phyloP scores from a whole-genome alignment of 176 grass and related monocot genomes.

The Carex scoparia region DNA sequence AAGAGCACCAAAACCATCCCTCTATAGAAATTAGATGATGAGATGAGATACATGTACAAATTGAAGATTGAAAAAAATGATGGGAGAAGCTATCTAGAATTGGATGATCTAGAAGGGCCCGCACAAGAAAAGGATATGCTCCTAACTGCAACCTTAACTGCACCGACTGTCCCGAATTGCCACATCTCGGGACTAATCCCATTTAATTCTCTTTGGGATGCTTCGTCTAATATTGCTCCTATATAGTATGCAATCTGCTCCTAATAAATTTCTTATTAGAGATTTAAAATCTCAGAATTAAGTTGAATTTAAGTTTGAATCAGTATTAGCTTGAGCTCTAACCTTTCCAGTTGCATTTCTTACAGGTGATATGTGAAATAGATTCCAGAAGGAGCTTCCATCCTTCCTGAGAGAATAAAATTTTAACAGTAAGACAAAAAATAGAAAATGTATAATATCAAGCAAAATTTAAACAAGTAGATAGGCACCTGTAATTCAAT shows the following conservation, averaged over 20 bases:
- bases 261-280: constrained; percentile 9
- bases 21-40: background rate
- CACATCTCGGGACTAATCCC: constrained; percentile 59
- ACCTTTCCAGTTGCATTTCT: constrained; percentile 92
- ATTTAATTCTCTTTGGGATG: constrained; percentile 38
- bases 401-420: constrained; percentile 61
- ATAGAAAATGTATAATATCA: constrained; percentile 11
- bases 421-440: background rate
- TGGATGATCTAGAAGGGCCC: constrained; percentile 47
- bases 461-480: constrained; percentile 2
- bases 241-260: constrained; percentile 73
- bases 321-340: background rate
- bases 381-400: constrained; percentile 65
- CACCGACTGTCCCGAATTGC: constrained; percentile 76
- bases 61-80: background rate
- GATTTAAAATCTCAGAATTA: background rate
- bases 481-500: constrained; percentile 66
- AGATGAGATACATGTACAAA: background rate
- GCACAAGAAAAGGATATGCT: constrained; percentile 50
- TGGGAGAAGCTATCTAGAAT: background rate
- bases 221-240: constrained; percentile 65
- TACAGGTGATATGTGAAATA: constrained; percentile 82
- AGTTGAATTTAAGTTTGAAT: background rate
- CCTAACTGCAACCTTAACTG: constrained; percentile 76
- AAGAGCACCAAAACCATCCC: background rate